Base-by-base conservation (phyloP, 768 basidiomycete genomes). In the Albatrellus ellisii region DNA sequence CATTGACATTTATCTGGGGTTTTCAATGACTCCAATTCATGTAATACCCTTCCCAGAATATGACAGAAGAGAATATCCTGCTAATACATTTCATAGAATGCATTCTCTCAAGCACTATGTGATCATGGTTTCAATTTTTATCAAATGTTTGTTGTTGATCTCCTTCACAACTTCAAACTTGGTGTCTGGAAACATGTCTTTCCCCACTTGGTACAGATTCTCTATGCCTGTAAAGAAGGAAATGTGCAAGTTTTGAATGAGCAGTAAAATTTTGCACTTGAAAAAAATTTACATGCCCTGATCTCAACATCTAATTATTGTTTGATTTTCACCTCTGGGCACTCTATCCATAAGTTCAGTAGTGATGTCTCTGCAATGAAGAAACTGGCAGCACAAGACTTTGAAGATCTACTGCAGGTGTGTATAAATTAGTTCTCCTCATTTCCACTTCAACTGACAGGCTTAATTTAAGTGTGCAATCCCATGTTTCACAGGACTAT, bases 161-260 rank as follows among this genome's bases (percentile, higher is more conserved):
- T 63, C 5, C 39, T 64, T 33, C 63, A 63, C 26, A 56, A 64
- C 35, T 54, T 59, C 15, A 60, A 65, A 22, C 47, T 64, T 0
- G 61, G 64, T 1, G 53, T 56, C 0, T 63, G 59, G 58, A 64
- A 64, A 35, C 22, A 36, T 17, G 1, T 55, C 25, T 48, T 59
- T 21, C 47, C 40, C 0, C 61, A 62, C 28, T 42, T 60, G 11
- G 41, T 61, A 1, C 46, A 51, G 0, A 46, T 60, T 11, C 43
- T 59, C 0, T 20, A 44, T n/a, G 46, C 46, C 4, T 25, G 8
- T 4, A 48, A 42, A 0, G 36, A n/a, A 8, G 41, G 26, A 1
- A 20, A 14, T 2, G n/a, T 49, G 1, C 14, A 36, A 1, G 46
- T 47, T n/a, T 17, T 52, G 6, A 42, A 53, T 39, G 7, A 34